Base-by-base conservation (phyloP, 495 filamentous ascomycete species). In the Massariosphaeria phaeospora region DNA sequence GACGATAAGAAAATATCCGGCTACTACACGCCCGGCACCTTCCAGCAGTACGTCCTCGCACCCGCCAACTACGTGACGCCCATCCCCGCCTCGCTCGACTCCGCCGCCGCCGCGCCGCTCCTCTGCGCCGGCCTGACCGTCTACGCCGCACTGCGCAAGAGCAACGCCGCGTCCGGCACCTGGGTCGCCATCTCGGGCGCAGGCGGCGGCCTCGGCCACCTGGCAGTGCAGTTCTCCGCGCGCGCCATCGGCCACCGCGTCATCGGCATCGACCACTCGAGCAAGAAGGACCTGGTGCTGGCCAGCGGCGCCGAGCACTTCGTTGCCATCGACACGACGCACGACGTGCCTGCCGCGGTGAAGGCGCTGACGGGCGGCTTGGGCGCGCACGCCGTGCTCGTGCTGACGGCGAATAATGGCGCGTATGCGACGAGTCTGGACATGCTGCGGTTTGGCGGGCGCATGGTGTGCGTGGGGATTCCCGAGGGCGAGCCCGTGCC, bases 11-110 rank as follows among this genome's bases (percentile, higher is more conserved):
- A 64, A 60, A 42, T 66, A 13, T 62, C 57, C 8, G 64, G 75
- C 20, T 79, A 76, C 66, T 76, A 77, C 55, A 71, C 72, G 24
- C 83, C 83, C 0, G 84, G 84, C 27, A 88, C 83, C 21, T 88
- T 89, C 68, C 83, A 85, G 66, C 80, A 86, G 66, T 88, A 86
- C 61, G 76, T 77, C n/a, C 52, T 84, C 1, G 77, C 76, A 0
- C 79, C 81, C 5, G 82, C 82, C 3, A 77, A 76, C 61, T 72
- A 86, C 59, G 82, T 86, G 18, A 86, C 83, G 1, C 81, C 81
- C 1, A 84, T 87, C 65, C 84, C 84, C 5, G 83, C 84, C 3
- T 69, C 63, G 4, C 68, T 86, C 4, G 65, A 67, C 11, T 80
- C 77, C 2, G 80, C 75, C 30, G 68, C 75, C 13, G 84, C 83